phyloP scores from a whole-genome alignment of 768 basidiomycete species.

The Mycena kentingensis region DNA sequence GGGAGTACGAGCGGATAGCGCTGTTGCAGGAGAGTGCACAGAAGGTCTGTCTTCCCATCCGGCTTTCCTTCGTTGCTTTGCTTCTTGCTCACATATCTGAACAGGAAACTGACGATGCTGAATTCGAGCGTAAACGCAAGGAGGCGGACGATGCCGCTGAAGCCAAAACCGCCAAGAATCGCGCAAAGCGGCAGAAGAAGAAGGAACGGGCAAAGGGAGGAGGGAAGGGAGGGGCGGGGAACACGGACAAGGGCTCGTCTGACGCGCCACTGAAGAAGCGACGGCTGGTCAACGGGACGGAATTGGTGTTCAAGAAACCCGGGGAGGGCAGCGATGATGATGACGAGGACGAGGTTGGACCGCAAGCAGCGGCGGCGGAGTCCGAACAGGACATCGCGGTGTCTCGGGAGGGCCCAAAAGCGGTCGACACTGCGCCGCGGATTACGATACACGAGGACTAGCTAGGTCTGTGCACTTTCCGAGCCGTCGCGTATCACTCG shows the following conservation, averaged over 20 bases:
- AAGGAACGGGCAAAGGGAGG: slow-evolving; percentile 72
- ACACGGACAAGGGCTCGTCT: slow-evolving; percentile 24
- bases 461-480: no score
- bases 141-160: slow-evolving; percentile 74
- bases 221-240: slow-evolving; percentile 35
- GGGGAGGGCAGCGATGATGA: slow-evolving; percentile 43
- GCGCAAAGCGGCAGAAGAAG: slow-evolving; percentile 91
- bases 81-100: neutral
- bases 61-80: neutral
- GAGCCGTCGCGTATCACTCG: no score
- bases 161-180: slow-evolving; percentile 92
- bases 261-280: slow-evolving; percentile 72
- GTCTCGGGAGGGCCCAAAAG: slow-evolving; percentile 17
- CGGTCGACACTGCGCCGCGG: slow-evolving; percentile 36
- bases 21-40: slow-evolving; percentile 80
- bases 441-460: slow-evolving; percentile 58
- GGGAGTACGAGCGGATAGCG: slow-evolving; percentile 95
- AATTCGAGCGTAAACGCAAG: slow-evolving; percentile 73
- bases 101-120: slow-evolving; percentile 71
- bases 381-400: slow-evolving; percentile 4
- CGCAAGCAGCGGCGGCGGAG: neutral
- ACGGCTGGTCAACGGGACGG: slow-evolving; percentile 77
- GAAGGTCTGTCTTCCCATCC: slow-evolving; percentile 53
- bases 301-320: slow-evolving; percentile 54
- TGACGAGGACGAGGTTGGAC: slow-evolving; percentile 33